A percentile compares a stretch with the other conserved stretches of the same genome.
Conservation (phyloP, 2,329 filamentous ascomycete species). For the Davidsoniella eucalypti region DNA sequence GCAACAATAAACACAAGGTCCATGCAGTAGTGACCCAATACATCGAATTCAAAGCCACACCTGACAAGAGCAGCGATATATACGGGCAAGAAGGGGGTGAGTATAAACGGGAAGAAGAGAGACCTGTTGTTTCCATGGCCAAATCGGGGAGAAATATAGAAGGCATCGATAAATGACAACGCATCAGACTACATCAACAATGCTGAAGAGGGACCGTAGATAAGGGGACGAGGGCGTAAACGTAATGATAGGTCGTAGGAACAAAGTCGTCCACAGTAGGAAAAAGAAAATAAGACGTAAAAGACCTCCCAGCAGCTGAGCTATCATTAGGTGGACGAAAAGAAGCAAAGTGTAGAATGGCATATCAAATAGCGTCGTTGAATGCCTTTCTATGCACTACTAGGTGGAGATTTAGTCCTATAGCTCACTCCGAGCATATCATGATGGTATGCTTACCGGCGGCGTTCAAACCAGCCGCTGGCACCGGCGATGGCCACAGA, state of each 20-base stretch:
- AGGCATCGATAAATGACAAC: too few relatives aligned
- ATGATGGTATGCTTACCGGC: conserved; percentile 36
- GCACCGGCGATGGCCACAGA: conserved; percentile 81
- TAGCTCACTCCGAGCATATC: background rate
- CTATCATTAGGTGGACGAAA: background rate
- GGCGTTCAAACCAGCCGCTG: conserved; percentile 82
- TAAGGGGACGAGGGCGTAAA: too few relatives aligned
- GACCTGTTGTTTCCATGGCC: background rate
- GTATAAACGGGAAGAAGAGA: background rate
- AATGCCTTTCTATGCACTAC: too few relatives aligned
- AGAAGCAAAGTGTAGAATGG: background rate
- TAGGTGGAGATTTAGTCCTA: background rate
- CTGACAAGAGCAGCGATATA: background rate
- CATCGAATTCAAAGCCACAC: too few relatives aligned
- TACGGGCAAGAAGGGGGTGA: background rate
- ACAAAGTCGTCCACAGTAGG: background rate
- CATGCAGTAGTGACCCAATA: too few relatives aligned
- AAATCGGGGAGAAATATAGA: too few relatives aligned
- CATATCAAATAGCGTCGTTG: background rate
- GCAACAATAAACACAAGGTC: too few relatives aligned
- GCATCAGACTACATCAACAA: too few relatives aligned
- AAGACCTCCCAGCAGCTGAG: background rate
- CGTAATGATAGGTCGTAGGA: too few relatives aligned
- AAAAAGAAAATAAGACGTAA: background rate
- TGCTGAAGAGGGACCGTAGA: too few relatives aligned